Evolutionary conservation across 225 moss, liverwort and hornwort species (phyloP), one percentile per base, ranked within the genome.

Genomic region (Climacium dendroides): DNA sequence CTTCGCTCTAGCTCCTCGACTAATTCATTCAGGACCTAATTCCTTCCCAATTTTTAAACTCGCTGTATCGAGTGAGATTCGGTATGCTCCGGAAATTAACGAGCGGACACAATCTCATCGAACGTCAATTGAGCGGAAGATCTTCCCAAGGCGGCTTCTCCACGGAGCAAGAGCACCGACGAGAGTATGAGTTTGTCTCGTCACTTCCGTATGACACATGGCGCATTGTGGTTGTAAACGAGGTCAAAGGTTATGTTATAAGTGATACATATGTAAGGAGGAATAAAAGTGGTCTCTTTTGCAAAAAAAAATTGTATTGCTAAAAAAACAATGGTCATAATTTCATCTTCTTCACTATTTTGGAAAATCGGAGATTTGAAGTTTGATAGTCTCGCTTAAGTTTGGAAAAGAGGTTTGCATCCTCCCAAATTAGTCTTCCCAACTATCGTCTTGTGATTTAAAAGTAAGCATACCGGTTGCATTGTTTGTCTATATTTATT

Each of bases 251-350:
- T 75, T 74, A 52, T 13, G 22, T 48, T 25, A 28, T 4, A 28
- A 39, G 48, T 2, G 0, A 19, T 73, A 19, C 6, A 28, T 0
- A 7, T 32, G 12, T 5, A 34, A 22, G 11, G 7, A 19, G 47
- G 13, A 48, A 32, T 12, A 45, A 13, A 52, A 35, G 22, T 35
- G 3, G 9, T 7, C 20, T 34, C 13, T 20, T n/a, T 74, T 12
- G 0, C 2, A 32, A 3, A 4, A n/a, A n/a, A n/a, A n/a, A n/a
- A n/a, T n/a, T 13, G 7, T 3, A 12, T 34, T 2, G 0, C 34
- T 18, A 48, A 30, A 22, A 72, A 48, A 37, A 2, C 7, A 34
- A 45, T 72, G 16, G 32, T 74, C 50, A 74, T 48, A 20, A 3
- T 48, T 32, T 32, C 20, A 48, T 32, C 7, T 0, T 48, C 4